These are phyloP conservation scores for Eutrema heterophyllum DNA, from an alignment of 345 rosid species.

Conservation along the genomic window DNA sequence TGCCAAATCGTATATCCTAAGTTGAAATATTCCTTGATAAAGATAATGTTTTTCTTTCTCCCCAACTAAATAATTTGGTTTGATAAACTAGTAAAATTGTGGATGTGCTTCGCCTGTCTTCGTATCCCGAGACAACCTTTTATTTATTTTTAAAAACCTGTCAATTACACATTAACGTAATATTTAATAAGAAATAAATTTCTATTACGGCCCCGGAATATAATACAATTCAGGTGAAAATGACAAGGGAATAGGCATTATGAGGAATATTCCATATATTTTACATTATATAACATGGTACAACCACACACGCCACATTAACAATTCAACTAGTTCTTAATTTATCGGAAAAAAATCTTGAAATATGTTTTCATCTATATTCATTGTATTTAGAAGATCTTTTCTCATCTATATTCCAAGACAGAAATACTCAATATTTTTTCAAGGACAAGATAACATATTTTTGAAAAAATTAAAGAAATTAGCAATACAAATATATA, in stretches of 20 bases:
- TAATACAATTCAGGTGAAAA: constrained; percentile 21
- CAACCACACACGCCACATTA: constrained; percentile 30
- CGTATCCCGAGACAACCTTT: constrained; percentile 26
- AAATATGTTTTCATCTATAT: background rate
- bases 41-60: background rate
- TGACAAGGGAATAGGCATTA: constrained; percentile 26
- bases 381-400: background rate
- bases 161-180: constrained; percentile 15
- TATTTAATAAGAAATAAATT: background rate
- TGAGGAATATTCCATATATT: constrained; percentile 15
- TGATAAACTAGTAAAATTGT: background rate
- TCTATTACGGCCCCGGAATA: background rate
- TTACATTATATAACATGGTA: constrained; percentile 30
- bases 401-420: constrained; percentile 13
- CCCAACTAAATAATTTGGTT: background rate
- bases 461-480: background rate
- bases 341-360: background rate
- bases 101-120: constrained; percentile 31
- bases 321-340: constrained; percentile 5
- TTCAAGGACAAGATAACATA: background rate
- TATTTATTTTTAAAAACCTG: background rate
- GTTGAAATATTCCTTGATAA: constrained; percentile 17
- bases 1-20: constrained; percentile 27
- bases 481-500: background rate
- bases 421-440: background rate